phyloP scores from a whole-genome alignment of 345 rosid species.

The Rubroshorea leprosula region DNA sequence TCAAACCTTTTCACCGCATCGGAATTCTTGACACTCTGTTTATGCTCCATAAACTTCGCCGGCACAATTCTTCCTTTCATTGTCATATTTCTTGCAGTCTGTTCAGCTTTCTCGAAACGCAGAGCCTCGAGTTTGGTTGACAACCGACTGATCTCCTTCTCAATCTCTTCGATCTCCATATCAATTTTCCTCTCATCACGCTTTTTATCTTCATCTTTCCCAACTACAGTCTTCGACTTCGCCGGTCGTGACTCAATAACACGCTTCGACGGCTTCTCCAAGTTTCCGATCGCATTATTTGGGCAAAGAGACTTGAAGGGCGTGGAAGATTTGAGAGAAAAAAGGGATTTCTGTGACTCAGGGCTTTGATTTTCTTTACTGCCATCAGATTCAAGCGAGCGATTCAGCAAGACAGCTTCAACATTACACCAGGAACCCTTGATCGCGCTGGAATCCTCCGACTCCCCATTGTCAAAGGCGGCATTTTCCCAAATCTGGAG shows the following conservation, averaged over 20 bases:
- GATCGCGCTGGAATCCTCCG: slow-evolving; percentile 34
- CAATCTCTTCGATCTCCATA: slow-evolving; percentile 70
- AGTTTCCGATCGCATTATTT: slow-evolving; percentile 18
- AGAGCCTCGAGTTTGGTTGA: slow-evolving; percentile 68
- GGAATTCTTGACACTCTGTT: slow-evolving; percentile 28
- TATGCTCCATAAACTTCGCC: slow-evolving; percentile 81
- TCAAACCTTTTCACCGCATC: slow-evolving; percentile 27
- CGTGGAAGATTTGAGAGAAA: slow-evolving; percentile 19
- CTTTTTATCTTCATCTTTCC: slow-evolving; percentile 21
- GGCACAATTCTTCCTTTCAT: slow-evolving; percentile 55
- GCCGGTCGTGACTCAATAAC: slow-evolving; percentile 13
- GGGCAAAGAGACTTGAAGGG: slow-evolving; percentile 30
- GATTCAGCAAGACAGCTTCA: slow-evolving; percentile 27
- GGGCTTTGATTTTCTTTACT: slow-evolving; percentile 57
- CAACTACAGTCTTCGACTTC: slow-evolving; percentile 17
- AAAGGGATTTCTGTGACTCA: slow-evolving; percentile 23
- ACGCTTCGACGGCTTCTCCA: slow-evolving; percentile 22
- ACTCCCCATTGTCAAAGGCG: slow-evolving; percentile 69
- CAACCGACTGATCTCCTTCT: slow-evolving; percentile 63
- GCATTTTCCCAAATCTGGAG: slow-evolving; percentile 94
- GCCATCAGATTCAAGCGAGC: slow-evolving; percentile 53
- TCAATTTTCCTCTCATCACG: slow-evolving; percentile 52
- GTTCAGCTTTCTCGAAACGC: slow-evolving; percentile 60
- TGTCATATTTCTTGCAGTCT: slow-evolving; percentile 35
- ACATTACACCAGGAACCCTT: slow-evolving; percentile 47